A percentile compares a stretch with the other conserved stretches of the same genome.
Evolutionary conservation across 2,329 filamentous ascomycete genomes (phyloP).

Genomic region (Cadophora gregata): DNA sequence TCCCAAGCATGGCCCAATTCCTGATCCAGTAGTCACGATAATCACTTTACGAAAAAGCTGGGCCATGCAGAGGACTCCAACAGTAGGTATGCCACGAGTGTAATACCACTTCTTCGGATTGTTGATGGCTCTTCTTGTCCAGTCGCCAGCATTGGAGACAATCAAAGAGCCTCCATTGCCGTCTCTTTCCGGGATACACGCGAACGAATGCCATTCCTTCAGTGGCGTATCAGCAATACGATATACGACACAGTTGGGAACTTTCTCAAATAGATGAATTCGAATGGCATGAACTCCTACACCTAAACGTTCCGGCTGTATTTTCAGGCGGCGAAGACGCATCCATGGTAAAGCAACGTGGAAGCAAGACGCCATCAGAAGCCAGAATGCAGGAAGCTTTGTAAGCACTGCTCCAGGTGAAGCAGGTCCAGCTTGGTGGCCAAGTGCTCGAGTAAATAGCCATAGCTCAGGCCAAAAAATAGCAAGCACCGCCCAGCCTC

Average conservation of each 20-base stretch:
- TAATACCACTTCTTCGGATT: slow-evolving; percentile 58
- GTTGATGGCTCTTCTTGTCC: slow-evolving; percentile 59
- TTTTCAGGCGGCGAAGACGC: slow-evolving; percentile 58
- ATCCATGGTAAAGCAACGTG: slow-evolving; percentile 64
- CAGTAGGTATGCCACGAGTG: slow-evolving; percentile 56
- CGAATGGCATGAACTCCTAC: slow-evolving; percentile 61
- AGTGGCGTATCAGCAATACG: slow-evolving; percentile 56
- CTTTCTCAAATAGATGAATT: slow-evolving; percentile 58
- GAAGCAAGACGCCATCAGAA: slow-evolving; percentile 57
- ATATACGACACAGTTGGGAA: slow-evolving; percentile 50
- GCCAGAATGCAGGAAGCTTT: slow-evolving; percentile 59
- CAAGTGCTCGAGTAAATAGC: slow-evolving; percentile 43
- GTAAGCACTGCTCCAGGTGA: slow-evolving; percentile 32
- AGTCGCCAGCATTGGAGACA: slow-evolving; percentile 63
- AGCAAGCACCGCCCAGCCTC: slow-evolving; percentile 57
- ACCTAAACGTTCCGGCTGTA: slow-evolving; percentile 59
- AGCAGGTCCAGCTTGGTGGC: slow-evolving; percentile 23
- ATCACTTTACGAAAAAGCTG: slow-evolving; percentile 46
- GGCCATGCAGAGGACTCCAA: slow-evolving; percentile 46
- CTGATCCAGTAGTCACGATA: slow-evolving; percentile 48
- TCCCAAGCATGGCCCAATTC: slow-evolving; percentile 48
- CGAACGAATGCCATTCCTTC: slow-evolving; percentile 64
- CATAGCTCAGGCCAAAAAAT: slow-evolving; percentile 58
- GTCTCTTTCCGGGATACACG: slow-evolving; percentile 57
- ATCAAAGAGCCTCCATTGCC: slow-evolving; percentile 58